Evolutionary conservation across 768 basidiomycete genomes (phyloP), one percentile per base, ranked within the genome.

Genomic region (Macrolepiota albuminosa): DNA sequence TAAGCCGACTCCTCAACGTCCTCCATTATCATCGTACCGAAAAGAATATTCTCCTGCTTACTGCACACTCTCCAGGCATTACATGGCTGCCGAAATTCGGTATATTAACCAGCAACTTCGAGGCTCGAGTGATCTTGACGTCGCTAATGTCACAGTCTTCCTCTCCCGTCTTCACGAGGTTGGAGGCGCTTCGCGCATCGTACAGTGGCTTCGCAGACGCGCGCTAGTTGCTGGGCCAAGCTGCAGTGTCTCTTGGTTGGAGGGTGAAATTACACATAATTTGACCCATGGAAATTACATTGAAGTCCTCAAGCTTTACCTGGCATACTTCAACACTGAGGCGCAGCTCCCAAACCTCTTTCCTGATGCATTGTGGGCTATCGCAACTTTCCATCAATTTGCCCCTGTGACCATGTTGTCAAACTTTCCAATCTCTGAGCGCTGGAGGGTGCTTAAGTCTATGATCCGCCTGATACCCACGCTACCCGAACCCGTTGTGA

Each of bases 371-470:
- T 47, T 65, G 5, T 31, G 21, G 1, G 50, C 50, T 3, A 50
- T 65, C 24, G 42, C 51, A 6, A 6, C 21, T 24, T 13, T 37
- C 3, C 31, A 57, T n/a, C 40, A 10, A 5, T 16, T 51, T 37
- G 26, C 16, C 8, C 42, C 36, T n/a, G 26, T 45, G 8, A n/a
- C 40, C 10, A 16, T 16, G 10, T 6, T n/a, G 14, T 16, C 47
- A 6, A 54, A 58, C 36, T 40, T 40, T 5, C 2, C 24, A 9
- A 48, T 56, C 26, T 48, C 54, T 18, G 33, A 61, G 42, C 60
- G 50, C 40, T 63, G 66, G 62, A 48, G 62, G n/a, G 45, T 64
- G 14, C 50, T 62, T 6, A 61, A 61, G 39, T 21, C 66, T 16
- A 61, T 67, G 56, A 55, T 66, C 21, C 49, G 46, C 6, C 60